Evolutionary conservation across 1,284 basidiomycete genomes (phyloP).

Genomic region (Xanthoconium separans): DNA sequence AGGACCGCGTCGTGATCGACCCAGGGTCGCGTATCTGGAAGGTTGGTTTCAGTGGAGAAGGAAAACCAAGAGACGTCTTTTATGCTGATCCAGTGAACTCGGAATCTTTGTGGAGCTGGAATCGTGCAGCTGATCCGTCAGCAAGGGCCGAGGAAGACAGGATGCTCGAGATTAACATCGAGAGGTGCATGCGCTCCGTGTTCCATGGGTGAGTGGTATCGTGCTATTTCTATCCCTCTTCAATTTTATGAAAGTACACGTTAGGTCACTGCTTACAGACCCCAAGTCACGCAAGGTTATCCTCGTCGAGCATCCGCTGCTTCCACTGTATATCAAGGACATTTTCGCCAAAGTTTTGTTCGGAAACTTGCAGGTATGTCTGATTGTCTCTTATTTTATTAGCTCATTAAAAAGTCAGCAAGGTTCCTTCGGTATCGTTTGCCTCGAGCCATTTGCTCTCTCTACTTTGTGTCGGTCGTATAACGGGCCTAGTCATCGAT

Average conservation of each 20-base stretch:
- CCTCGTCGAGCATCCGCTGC: conserved; percentile 84
- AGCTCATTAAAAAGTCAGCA: background rate
- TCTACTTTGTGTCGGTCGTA: conserved; percentile 81
- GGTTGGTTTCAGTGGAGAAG: conserved; percentile 87
- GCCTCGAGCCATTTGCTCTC: conserved; percentile 84
- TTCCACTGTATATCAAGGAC: conserved; percentile 86
- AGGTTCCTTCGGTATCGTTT: conserved; percentile 94
- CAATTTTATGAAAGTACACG: conserved; percentile 5
- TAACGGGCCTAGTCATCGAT: conserved; percentile 92
- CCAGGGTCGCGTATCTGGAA: conserved; percentile 85
- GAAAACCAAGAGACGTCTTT: conserved; percentile 77
- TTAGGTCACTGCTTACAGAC: conserved; percentile 87
- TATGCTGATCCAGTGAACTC: conserved; percentile 46
- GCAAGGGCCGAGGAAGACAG: conserved; percentile 71
- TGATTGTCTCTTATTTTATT: background rate
- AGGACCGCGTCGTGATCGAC: conserved; percentile 84
- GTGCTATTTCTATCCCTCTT: background rate
- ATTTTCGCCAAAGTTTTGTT: conserved; percentile 86
- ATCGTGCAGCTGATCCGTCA: conserved; percentile 49
- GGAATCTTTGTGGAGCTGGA: conserved; percentile 58
- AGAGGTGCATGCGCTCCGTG: conserved; percentile 68
- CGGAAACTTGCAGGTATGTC: conserved; percentile 80
- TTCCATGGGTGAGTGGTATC: conserved; percentile 79
- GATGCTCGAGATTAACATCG: conserved; percentile 66
- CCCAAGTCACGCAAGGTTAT: conserved; percentile 93